Percentiles rank a stretch among this genome's conserved stretches.
These are phyloP conservation scores for Rhizopogon sp. DNA, from an alignment of 768 basidiomycete species.

Conservation along the genomic window DNA sequence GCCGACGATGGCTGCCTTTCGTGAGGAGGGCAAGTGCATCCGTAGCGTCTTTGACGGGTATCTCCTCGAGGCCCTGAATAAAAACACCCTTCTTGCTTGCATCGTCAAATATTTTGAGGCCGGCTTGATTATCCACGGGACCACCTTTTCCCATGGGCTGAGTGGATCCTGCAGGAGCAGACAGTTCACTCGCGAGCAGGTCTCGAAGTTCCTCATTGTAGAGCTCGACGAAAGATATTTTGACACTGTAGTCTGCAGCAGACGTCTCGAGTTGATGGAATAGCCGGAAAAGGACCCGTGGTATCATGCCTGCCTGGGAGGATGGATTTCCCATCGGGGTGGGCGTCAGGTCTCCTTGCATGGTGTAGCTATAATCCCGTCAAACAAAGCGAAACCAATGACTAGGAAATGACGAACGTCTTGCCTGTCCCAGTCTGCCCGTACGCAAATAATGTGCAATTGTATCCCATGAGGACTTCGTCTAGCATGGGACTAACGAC, in stretches of 20 bases:
- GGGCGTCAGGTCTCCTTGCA: conserved; percentile 89
- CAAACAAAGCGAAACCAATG: conserved; percentile 2
- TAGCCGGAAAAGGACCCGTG: conserved; percentile 85
- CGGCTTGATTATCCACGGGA: conserved; percentile 46
- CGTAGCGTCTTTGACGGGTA: conserved; percentile 72
- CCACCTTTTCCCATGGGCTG: conserved; percentile 74
- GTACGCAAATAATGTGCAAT: conserved; percentile 96
- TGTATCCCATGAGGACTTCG: conserved; percentile 93
- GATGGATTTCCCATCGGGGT: conserved; percentile 88
- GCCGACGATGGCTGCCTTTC: conserved; percentile 86
- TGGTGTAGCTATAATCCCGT: conserved; percentile 69
- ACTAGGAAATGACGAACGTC: conserved; percentile 59
- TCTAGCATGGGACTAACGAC: conserved; percentile 91
- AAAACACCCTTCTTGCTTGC: conserved; percentile 81
- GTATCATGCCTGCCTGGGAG: conserved; percentile 90
- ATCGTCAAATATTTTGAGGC: conserved; percentile 93
- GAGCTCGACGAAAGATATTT: conserved; percentile 89
- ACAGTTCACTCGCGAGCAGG: conserved; percentile 76
- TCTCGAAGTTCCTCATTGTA: conserved; percentile 99
- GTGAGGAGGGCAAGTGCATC: conserved; percentile 81
- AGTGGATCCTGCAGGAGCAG: conserved; percentile 55
- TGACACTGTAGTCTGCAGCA: conserved; percentile 82
- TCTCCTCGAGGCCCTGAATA: conserved; percentile 94
- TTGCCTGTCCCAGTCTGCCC: conserved; percentile 99
- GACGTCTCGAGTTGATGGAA: conserved; percentile 83